Evolutionary conservation across 805 yeast genomes (phyloP).

Genomic region (Priceomyces melissophilus): DNA sequence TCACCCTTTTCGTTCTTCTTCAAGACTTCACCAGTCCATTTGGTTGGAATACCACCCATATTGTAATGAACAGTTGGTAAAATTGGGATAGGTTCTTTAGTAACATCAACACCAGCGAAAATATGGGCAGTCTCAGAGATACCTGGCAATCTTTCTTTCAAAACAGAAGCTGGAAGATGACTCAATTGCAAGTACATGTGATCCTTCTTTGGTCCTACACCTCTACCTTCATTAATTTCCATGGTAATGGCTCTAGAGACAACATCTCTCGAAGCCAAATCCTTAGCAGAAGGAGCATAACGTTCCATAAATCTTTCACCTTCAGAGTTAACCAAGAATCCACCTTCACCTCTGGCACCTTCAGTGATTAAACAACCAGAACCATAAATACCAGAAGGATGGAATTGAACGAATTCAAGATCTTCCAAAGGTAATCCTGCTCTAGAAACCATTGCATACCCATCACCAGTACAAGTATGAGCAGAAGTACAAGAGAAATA

Average conservation of each 20-base stretch:
- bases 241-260: conserved; percentile 97
- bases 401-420: conserved; percentile 97
- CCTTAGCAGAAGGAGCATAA: conserved; percentile 98
- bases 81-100: conserved; percentile 98
- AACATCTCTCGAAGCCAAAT: conserved; percentile 96
- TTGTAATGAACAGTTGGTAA: conserved; percentile 98
- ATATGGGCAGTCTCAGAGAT: conserved; percentile 97
- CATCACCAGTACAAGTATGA: conserved; percentile 99
- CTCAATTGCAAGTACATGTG: conserved; percentile 93
- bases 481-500: conserved; percentile 99
- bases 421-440: conserved; percentile 98
- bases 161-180: conserved; percentile 87
- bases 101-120: conserved; percentile 98
- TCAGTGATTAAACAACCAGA: conserved; percentile 98
- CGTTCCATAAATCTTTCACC: conserved; percentile 99
- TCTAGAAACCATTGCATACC: conserved; percentile 96
- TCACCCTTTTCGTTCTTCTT: conserved; percentile 82
- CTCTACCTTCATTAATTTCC: conserved; percentile 98
- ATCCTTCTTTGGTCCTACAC: conserved; percentile 95
- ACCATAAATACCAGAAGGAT: conserved; percentile 98
- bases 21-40: conserved; percentile 92
- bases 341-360: conserved; percentile 99
- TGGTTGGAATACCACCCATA: conserved; percentile 99
- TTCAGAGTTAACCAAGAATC: conserved; percentile 89
- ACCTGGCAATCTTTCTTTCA: conserved; percentile 97